A percentile compares a stretch with the other conserved stretches of the same genome.
These are phyloP conservation scores for Phellopilus nigrolimitatus DNA, from an alignment of 1,284 basidiomycete genomes.

Conservation along the genomic window DNA sequence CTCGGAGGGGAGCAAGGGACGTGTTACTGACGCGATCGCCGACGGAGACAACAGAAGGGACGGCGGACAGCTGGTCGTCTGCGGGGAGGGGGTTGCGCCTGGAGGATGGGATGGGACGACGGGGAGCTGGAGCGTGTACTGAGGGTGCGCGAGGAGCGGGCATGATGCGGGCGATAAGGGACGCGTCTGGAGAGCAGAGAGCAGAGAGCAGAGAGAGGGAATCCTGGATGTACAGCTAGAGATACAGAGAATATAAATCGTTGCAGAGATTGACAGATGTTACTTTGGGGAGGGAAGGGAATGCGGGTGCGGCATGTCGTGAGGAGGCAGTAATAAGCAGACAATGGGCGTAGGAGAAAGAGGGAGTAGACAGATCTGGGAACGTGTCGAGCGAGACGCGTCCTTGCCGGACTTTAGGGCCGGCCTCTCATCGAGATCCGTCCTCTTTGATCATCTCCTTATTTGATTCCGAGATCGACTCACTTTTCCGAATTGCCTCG, in stretches of 20 bases:
- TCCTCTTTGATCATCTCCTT: constrained; percentile 1
- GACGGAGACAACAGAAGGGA: constrained; percentile 4
- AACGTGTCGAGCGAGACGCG: background rate
- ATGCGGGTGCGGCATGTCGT: constrained; percentile 4
- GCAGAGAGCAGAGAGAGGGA: background rate
- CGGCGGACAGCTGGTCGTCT: constrained; percentile 22
- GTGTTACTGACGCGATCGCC: constrained; percentile 1
- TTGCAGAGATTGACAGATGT: constrained; percentile 12
- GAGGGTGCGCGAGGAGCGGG: constrained; percentile 16
- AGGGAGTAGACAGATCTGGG: background rate
- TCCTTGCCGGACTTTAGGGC: no score
- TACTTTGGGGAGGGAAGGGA: constrained; percentile 5
- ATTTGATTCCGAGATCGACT: no score
- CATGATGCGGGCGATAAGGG: constrained; percentile 13
- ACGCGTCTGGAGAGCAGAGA: constrained; percentile 1
- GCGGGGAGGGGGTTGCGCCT: constrained; percentile 21
- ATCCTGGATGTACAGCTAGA: constrained; percentile 9
- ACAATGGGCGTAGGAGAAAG: constrained; percentile 8
- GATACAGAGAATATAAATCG: constrained; percentile 18
- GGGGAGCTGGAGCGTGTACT: constrained; percentile 29
- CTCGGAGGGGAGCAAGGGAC: background rate
- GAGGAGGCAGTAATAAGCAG: constrained; percentile 4
- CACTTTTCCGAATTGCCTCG: no score
- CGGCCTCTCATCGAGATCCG: no score
- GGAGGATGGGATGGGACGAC: constrained; percentile 30